A percentile compares a stretch with the other conserved stretches of the same genome.
These are phyloP conservation scores for Pterocarpus macrocarpus DNA, from an alignment of 306 rosid genomes.

Conservation along the genomic window DNA sequence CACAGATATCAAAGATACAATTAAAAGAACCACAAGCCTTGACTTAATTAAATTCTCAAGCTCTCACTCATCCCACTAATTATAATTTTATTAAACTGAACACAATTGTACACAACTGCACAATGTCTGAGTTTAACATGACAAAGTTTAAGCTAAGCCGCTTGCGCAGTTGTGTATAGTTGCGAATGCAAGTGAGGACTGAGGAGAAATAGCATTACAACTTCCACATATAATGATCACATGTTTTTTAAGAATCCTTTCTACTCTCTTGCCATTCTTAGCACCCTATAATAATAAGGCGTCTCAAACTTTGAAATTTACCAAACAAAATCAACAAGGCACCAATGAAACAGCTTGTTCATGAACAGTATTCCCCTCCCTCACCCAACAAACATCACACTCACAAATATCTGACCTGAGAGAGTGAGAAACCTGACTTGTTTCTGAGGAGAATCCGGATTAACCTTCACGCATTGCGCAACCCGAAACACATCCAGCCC, in stretches of 20 bases:
- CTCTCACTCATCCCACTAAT: neutral
- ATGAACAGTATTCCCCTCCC: constrained; percentile 17
- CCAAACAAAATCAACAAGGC: constrained; percentile 22
- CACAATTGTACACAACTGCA: neutral
- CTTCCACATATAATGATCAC: neutral
- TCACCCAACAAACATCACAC: constrained; percentile 26
- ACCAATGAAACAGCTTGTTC: constrained; percentile 27
- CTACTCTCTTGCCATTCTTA: neutral
- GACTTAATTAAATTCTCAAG: neutral
- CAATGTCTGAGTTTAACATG: constrained; percentile 23
- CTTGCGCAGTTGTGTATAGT: neutral
- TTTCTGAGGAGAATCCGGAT: constrained; percentile 99
- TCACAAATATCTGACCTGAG: constrained; percentile 65
- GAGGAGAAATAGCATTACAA: neutral
- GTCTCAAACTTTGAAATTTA: constrained; percentile 25
- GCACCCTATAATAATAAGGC: neutral
- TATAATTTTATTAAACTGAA: neutral
- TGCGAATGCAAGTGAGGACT: neutral
- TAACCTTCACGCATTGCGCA: constrained; percentile 87
- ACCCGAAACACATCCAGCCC: constrained; percentile 65
- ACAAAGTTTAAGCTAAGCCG: neutral
- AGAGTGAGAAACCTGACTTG: constrained; percentile 94
- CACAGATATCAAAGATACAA: neutral
- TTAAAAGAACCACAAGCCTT: neutral
- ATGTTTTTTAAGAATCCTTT: neutral